Conservation (phyloP, 2,329 filamentous ascomycete genomes). For the Verticillium nonalfalfae region DNA sequence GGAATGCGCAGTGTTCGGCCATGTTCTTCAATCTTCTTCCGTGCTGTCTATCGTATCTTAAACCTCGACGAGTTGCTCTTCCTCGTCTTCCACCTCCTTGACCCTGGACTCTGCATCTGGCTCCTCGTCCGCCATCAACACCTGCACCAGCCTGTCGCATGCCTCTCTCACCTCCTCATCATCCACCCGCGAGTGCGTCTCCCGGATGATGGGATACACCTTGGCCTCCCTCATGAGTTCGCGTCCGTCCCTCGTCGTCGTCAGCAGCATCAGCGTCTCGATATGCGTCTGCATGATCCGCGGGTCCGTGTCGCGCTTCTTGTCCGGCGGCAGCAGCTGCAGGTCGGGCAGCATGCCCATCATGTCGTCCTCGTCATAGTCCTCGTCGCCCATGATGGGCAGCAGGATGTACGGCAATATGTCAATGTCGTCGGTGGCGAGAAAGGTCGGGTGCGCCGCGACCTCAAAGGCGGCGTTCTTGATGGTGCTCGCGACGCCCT, state of each 20-base stretch:
- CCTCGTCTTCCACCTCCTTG: slow-evolving; percentile 38
- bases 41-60: slow-evolving; percentile 17
- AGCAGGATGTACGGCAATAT: slow-evolving; percentile 84
- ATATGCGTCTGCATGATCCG: slow-evolving; percentile 80
- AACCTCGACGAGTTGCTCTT: slow-evolving; percentile 49
- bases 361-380: slow-evolving; percentile 81
- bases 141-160: slow-evolving; percentile 84
- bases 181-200: slow-evolving; percentile 72
- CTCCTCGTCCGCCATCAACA: slow-evolving; percentile 76
- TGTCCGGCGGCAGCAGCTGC: slow-evolving; percentile 84
- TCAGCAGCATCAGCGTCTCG: slow-evolving; percentile 80
- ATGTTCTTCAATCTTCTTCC: neutral
- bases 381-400: slow-evolving; percentile 81
- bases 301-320: slow-evolving; percentile 71
- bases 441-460: slow-evolving; percentile 61
- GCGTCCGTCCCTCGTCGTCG: slow-evolving; percentile 68
- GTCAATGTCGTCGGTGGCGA: slow-evolving; percentile 68
- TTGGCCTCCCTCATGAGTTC: slow-evolving; percentile 69
- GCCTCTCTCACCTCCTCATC: slow-evolving; percentile 77
- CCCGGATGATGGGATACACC: slow-evolving; percentile 84
- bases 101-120: slow-evolving; percentile 37
- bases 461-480: slow-evolving; percentile 91
- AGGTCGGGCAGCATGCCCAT: slow-evolving; percentile 84
- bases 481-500: slow-evolving; percentile 92
- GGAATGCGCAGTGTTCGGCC: too few species aligned